phyloP scores from a whole-genome alignment of 345 rosid genomes.

The Boechera divaricarpa region DNA sequence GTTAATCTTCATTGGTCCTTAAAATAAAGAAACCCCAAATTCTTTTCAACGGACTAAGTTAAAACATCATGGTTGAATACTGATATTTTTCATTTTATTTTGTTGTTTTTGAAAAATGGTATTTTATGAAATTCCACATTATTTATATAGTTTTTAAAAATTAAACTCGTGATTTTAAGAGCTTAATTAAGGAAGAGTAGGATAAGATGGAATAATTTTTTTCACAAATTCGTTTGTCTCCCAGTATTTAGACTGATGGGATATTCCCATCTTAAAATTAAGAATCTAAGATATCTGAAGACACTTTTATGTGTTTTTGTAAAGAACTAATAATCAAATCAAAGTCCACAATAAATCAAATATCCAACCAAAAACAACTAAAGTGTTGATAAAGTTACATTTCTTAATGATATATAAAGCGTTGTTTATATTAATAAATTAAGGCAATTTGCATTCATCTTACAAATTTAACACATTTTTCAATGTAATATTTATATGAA shows the following conservation, averaged over 20 bases:
- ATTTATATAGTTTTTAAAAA: too few relatives aligned
- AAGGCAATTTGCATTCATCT: conserved; percentile 22
- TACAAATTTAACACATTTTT: neutral
- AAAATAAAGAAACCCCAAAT: neutral
- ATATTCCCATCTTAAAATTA: conserved; percentile 23
- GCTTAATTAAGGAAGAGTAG: neutral
- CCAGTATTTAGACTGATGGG: conserved; percentile 24
- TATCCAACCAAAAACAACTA: conserved; percentile 35
- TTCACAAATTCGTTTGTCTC: conserved; percentile 32
- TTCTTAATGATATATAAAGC: conserved; percentile 7
- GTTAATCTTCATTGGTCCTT: neutral
- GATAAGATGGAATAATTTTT: conserved; percentile 34
- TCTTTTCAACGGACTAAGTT: neutral
- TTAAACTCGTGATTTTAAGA: neutral
- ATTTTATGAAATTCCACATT: neutral
- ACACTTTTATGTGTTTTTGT: neutral
- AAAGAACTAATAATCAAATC: conserved; percentile 21
- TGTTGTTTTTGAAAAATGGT: neutral
- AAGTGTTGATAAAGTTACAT: conserved; percentile 26
- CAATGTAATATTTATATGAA: conserved; percentile 1
- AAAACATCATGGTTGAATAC: neutral
- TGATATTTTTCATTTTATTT: neutral
- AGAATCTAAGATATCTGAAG: conserved; percentile 14
- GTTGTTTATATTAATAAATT: neutral
- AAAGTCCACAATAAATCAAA: conserved; percentile 19